Evolutionary conservation across 1,284 basidiomycete species (phyloP).

Genomic region (Ganoderma leucocontextum): DNA sequence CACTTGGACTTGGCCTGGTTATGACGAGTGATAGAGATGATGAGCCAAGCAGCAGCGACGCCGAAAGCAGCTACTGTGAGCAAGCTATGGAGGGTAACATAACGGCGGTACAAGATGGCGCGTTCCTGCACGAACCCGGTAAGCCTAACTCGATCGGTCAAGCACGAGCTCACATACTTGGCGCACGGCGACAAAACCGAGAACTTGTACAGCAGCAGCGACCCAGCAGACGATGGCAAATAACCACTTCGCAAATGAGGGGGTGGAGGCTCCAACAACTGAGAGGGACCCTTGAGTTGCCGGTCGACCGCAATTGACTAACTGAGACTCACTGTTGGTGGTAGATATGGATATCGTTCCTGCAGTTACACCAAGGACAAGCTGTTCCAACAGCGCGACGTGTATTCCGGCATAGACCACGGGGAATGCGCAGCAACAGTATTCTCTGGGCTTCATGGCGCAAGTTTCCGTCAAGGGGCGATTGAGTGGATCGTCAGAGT

Average conservation of each 20-base stretch:
- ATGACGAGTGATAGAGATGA: conserved; percentile 80
- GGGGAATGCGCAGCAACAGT: conserved; percentile 87
- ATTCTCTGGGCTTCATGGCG: conserved; percentile 70
- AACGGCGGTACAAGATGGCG: conserved; percentile 76
- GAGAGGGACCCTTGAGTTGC: conserved; percentile 17
- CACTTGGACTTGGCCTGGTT: conserved; percentile 74
- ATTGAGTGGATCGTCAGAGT: conserved; percentile 23
- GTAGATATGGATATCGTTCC: conserved; percentile 84
- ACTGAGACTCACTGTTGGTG: conserved; percentile 68
- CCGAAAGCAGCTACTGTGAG: conserved; percentile 70
- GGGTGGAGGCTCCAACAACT: conserved; percentile 89
- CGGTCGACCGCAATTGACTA: not conserved
- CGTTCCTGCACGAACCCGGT: conserved; percentile 66
- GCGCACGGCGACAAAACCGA: conserved; percentile 86
- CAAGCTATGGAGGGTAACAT: conserved; percentile 74
- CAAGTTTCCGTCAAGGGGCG: conserved; percentile 1
- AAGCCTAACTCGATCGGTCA: not conserved
- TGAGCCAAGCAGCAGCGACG: conserved; percentile 82
- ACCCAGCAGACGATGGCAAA: conserved; percentile 81
- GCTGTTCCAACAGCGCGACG: conserved; percentile 79
- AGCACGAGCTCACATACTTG: conserved; percentile 56
- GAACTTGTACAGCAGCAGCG: conserved; percentile 73
- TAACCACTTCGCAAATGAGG: conserved; percentile 76
- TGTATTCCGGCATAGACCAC: conserved; percentile 90
- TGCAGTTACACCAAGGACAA: conserved; percentile 71